Evolutionary conservation across 768 basidiomycete genomes (phyloP).

Genomic region (Rhodosporidiobolus odoratus): DNA sequence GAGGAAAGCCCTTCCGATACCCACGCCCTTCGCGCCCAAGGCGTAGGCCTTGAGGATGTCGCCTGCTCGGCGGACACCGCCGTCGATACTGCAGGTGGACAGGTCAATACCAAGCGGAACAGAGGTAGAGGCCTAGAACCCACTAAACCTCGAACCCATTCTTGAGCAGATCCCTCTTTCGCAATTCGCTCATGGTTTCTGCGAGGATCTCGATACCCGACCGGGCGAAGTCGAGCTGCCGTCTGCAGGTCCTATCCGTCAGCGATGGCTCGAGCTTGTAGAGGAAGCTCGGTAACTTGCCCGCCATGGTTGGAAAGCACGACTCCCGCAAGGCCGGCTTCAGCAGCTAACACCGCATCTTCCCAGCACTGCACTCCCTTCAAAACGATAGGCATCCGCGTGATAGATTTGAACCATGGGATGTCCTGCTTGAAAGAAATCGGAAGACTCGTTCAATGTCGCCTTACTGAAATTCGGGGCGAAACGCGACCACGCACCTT

Average conservation of each 20-base stretch:
- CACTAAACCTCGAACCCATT: slow-evolving; percentile 63
- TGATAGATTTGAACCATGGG: slow-evolving; percentile 67
- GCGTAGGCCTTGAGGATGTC: slow-evolving; percentile 85
- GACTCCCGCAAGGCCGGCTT: slow-evolving; percentile 64
- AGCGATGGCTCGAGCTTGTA: not conserved
- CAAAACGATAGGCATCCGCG: slow-evolving; percentile 78
- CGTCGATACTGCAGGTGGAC: slow-evolving; percentile 53
- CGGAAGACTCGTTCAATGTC: not conserved
- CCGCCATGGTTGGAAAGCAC: slow-evolving; percentile 79
- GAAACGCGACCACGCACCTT: slow-evolving; percentile 39
- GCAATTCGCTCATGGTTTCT: slow-evolving; percentile 71
- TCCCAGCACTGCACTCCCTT: slow-evolving; percentile 89
- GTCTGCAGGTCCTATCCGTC: slow-evolving; percentile 23
- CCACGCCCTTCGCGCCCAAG: slow-evolving; percentile 74
- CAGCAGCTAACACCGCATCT: slow-evolving; percentile 80
- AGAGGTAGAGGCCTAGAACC: slow-evolving; percentile 49
- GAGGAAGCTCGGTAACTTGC: slow-evolving; percentile 58
- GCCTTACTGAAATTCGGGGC: too few species aligned
- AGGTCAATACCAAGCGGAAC: not conserved
- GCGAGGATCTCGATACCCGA: slow-evolving; percentile 86
- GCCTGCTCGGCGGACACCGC: slow-evolving; percentile 86
- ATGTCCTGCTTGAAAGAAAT: slow-evolving; percentile 53
- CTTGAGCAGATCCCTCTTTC: slow-evolving; percentile 59
- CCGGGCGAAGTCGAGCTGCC: slow-evolving; percentile 61
- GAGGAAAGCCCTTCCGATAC: slow-evolving; percentile 62